Conservation (phyloP, 2,329 filamentous ascomycete species). For the Ophiostoma novo-ulmi region DNA sequence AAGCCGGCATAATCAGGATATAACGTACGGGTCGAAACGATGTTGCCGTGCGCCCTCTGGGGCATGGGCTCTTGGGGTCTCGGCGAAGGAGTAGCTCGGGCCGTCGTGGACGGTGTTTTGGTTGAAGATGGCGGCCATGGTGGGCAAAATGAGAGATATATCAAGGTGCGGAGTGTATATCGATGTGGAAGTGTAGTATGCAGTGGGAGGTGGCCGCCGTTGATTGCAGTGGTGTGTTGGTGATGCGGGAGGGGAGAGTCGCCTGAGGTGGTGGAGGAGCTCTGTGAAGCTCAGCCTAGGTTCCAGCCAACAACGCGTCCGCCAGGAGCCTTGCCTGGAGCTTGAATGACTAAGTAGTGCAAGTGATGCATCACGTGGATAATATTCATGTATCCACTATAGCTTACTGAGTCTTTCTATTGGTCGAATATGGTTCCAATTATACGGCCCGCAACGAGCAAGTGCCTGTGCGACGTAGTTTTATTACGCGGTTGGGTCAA, state of each 20-base stretch:
- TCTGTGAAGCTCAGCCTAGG: constrained; percentile 16
- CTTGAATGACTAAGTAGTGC: constrained; percentile 38
- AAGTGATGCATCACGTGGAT: constrained; percentile 14
- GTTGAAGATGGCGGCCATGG: constrained; percentile 63
- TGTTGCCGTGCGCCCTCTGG: constrained; percentile 61
- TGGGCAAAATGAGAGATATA: constrained; percentile 27
- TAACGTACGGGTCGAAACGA: constrained; percentile 81
- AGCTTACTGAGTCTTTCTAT: neutral
- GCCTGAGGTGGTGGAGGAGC: constrained; percentile 12
- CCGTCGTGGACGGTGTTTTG: constrained; percentile 65
- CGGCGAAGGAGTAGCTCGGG: constrained; percentile 64
- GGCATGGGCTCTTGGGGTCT: constrained; percentile 49
- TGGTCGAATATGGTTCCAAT: neutral
- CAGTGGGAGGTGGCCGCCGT: neutral
- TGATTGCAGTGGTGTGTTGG: neutral
- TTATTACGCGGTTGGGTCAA: neutral
- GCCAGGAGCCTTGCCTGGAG: constrained; percentile 21
- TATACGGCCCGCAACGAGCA: neutral
- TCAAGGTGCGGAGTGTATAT: neutral
- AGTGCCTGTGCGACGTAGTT: neutral
- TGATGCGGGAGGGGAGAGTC: neutral
- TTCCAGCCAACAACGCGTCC: constrained; percentile 23
- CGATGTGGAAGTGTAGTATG: neutral
- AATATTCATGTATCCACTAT: too few species aligned
- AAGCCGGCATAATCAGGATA: neutral